Evolutionary conservation across 768 basidiomycete genomes (phyloP).

Genomic region (Thelephora ganbajun): DNA sequence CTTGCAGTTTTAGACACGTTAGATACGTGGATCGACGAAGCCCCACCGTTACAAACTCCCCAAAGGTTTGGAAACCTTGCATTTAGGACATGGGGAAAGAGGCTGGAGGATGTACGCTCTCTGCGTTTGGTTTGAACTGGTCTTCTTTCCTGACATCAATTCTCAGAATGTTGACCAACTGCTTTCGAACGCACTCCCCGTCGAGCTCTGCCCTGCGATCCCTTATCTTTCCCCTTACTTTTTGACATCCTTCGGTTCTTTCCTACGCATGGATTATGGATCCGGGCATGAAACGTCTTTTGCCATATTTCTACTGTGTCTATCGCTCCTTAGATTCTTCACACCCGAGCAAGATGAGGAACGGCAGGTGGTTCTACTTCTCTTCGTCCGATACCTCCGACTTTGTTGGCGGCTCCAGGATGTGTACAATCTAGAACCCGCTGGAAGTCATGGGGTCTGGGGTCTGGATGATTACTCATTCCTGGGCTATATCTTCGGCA

Average conservation of each 20-base stretch:
- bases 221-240: constrained; percentile 71
- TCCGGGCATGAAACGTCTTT: constrained; percentile 94
- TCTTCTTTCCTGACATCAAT: background rate
- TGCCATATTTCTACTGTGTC: constrained; percentile 57
- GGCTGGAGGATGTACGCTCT: constrained; percentile 56
- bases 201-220: constrained; percentile 27
- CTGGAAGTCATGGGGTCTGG: constrained; percentile 98
- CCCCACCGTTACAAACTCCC: constrained; percentile 57
- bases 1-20: constrained; percentile 51
- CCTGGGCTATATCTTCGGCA: constrained; percentile 83
- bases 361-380: constrained; percentile 36
- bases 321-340: constrained; percentile 58
- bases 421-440: constrained; percentile 83
- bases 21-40: constrained; percentile 64
- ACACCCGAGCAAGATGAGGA: constrained; percentile 47
- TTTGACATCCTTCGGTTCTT: constrained; percentile 76
- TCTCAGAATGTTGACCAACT: constrained; percentile 40
- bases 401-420: constrained; percentile 83
- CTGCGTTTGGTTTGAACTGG: constrained; percentile 5
- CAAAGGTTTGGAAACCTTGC: constrained; percentile 90
- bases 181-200: constrained; percentile 33
- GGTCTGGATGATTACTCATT: constrained; percentile 89
- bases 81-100: constrained; percentile 73
- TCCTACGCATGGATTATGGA: constrained; percentile 88
- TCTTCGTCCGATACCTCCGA: constrained; percentile 66